These are phyloP conservation scores for Marasmius oreades DNA, from an alignment of 1,284 basidiomycete species.

Conservation along the genomic window DNA sequence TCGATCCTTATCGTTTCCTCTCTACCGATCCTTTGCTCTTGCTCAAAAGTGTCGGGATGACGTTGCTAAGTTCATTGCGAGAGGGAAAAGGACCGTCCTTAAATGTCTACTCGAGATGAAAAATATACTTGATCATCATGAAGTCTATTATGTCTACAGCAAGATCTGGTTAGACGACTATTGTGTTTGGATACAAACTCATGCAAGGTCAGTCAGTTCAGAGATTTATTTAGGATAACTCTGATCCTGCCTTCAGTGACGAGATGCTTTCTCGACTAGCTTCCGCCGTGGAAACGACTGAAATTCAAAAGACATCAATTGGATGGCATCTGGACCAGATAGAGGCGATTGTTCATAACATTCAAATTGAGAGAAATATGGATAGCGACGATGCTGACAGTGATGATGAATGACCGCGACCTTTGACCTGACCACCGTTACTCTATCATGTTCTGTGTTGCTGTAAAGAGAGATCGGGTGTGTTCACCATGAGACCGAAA, in stretches of 20 bases:
- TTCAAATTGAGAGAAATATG: conserved; percentile 27
- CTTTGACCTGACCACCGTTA: no score
- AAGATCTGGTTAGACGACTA: conserved; percentile 82
- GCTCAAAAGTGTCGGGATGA: conserved; percentile 65
- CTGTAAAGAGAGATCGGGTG: no score
- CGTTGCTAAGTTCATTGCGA: conserved; percentile 51
- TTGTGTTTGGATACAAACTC: conserved; percentile 67
- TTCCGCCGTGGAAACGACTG: conserved; percentile 33
- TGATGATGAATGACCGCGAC: conserved; percentile 47
- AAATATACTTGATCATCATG: conserved; percentile 69
- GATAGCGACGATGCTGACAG: conserved; percentile 56
- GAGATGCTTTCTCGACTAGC: conserved; percentile 45
- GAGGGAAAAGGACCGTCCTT: conserved; percentile 57
- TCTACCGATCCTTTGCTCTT: conserved; percentile 72
- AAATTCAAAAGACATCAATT: conserved; percentile 49
- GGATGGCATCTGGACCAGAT: conserved; percentile 70
- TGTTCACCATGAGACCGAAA: no score
- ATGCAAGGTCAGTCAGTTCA: conserved; percentile 46
- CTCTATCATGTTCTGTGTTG: no score
- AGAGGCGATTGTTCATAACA: conserved; percentile 49
- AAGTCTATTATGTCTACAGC: conserved; percentile 79
- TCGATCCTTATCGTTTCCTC: conserved; percentile 67
- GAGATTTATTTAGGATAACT: conserved; percentile 6
- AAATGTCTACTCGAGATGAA: conserved; percentile 68
- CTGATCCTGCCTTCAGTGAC: conserved; percentile 42